Evolutionary conservation across 108 stramenopile genomes (phyloP).

Genomic region (Discostella pseudostelligera): DNA sequence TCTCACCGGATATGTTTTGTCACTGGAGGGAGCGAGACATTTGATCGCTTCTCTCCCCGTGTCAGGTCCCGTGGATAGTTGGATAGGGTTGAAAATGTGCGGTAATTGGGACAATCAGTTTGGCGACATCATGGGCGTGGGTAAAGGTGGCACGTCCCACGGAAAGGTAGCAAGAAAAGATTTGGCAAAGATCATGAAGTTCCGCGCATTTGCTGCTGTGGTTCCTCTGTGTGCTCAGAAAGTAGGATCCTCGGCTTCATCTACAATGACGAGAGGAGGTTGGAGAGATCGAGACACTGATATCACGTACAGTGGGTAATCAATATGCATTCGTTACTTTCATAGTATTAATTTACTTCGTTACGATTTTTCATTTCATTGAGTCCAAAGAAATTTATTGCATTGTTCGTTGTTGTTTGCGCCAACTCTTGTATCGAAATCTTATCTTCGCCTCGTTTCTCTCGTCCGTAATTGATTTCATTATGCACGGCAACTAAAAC

Average conservation of each 20-base stretch:
- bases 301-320: slow-evolving; percentile 70
- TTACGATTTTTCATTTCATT: too few species aligned
- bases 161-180: slow-evolving; percentile 51
- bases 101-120: slow-evolving; percentile 75
- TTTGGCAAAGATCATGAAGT: slow-evolving; percentile 56
- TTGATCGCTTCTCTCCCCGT: slow-evolving; percentile 65
- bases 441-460: too few species aligned
- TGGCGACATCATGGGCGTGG: slow-evolving; percentile 68
- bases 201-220: slow-evolving; percentile 77
- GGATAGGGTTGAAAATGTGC: slow-evolving; percentile 74
- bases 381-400: too few species aligned
- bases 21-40: slow-evolving; percentile 61
- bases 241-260: slow-evolving; percentile 17
- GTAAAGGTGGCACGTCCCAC: slow-evolving; percentile 34
- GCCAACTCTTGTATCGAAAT: too few species aligned
- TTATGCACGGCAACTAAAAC: too few species aligned
- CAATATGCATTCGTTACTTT: neutral
- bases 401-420: too few species aligned
- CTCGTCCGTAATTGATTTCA: too few species aligned
- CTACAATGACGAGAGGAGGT: slow-evolving; percentile 14
- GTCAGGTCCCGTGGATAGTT: slow-evolving; percentile 57
- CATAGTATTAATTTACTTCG: too few species aligned
- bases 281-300: slow-evolving; percentile 67
- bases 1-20: slow-evolving; percentile 79
- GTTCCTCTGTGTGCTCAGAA: slow-evolving; percentile 76